Evolutionary conservation across 768 basidiomycete genomes (phyloP), one percentile per base, ranked within the genome.

Genomic region (Dictyophora rubrovolvata): DNA sequence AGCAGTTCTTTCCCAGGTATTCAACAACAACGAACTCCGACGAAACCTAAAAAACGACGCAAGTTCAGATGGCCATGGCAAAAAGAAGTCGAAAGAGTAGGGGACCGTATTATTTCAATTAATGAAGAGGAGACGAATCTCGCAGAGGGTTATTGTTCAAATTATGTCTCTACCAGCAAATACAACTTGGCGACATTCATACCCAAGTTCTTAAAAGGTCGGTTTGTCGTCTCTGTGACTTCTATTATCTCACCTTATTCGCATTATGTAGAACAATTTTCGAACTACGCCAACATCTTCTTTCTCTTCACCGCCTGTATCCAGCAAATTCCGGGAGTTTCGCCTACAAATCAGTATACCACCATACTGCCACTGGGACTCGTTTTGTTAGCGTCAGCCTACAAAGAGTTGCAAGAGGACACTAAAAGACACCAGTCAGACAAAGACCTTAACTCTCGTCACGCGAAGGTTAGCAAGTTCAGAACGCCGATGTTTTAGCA

Each of bases 341-440:
- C 96, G 1, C 96, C 96, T 16, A 98, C 95, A 2, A 93, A 96
- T 67, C 77, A 74, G 60, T 99, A 89, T 70, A 99, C 96, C 1
- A 99, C 96, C 8, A 94, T 99, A 69, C 88, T 76, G 0, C 96
- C 96, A 16, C 82, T 99, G 48, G 84, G 79, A 2, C 79, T 89
- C 35, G 96, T 98, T 9, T 76, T 98, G 17, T 77, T 96, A 60
- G 96, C 89, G 1, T 94, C 93, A 4, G 96, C 94, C 1, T 86
- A 94, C 70, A 99, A 99, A 71, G 96, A 99, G 71, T 76, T 86
- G 1, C 86, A 97, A 64, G 96, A 99, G 74, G 96, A 99, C 71
- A 66, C 95, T 64, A 99, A 98, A 89, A 91, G 96, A 33, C 93
- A 97, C 66, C 89, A 92, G 73, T 95, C 92, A 0, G 96, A 99